Evolutionary conservation across 345 rosid species (phyloP), one percentile per base, ranked within the genome.

Genomic region (Eucalyptus polybractea): DNA sequence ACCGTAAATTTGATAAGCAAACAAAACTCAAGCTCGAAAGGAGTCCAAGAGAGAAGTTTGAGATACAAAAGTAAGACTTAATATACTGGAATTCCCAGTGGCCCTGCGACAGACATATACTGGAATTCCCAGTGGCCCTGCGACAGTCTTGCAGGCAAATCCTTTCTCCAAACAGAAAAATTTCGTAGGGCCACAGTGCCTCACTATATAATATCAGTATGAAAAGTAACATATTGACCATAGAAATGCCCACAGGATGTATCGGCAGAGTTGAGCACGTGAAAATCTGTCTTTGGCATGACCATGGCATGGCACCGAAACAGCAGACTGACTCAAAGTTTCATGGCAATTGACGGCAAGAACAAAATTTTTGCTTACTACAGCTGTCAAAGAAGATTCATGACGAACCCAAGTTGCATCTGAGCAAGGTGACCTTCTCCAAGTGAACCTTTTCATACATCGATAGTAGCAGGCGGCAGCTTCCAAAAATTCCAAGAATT

Each of bases 401-500:
- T 76, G 85, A 54, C 47, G 10, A 29, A 13, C 29, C 86, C 25
- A 69, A 69, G 31, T 27, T 37, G 87, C 24, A 45, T 54, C 33
- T 25, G 44, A n/a, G 54, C 62, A 67, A 40, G 85, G 29, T 17
- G 81, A 72, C 15, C 47, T 37, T 37, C 25, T 21, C 83, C 47
- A 76, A 37, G 47, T 76, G 47, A 76, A 76, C 29, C 85, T 40
- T 89, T 88, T 95, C 94, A 95, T 86, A 89, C 76, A 88, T 94
- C 92, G 50, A 94, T 87, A 47, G 54, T 76, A 49, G 94, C 96
- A 90, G 97, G 94, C 10, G 99, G 98, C 69, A 97, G 89, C 92
- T 90, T 97, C 99, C 99, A 97, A 93, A 54, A 97, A 93, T 97
- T 97, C 99, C 99, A 97, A 27, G 97, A 89, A 93, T 97, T 97